A percentile compares a stretch with the other conserved stretches of the same genome.
These are phyloP conservation scores for Brasilioporus rufonigricans DNA, from an alignment of 768 basidiomycete species.

Conservation along the genomic window DNA sequence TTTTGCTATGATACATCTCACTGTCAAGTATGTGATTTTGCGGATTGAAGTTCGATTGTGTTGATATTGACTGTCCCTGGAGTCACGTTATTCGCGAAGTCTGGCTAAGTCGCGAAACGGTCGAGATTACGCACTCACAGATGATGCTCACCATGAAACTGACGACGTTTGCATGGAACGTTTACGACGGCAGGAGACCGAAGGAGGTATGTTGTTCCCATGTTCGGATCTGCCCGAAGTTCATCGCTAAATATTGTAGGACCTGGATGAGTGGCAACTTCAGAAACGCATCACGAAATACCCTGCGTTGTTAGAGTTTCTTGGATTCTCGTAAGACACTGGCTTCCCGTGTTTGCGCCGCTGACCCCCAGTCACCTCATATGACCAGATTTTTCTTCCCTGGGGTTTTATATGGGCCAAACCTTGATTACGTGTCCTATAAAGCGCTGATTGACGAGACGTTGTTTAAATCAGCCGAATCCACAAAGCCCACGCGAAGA, in stretches of 20 bases:
- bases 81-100: slow-evolving; percentile 74
- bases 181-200: slow-evolving; percentile 74
- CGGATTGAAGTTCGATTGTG: neutral
- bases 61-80: neutral
- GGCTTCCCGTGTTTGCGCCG: neutral
- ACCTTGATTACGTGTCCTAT: slow-evolving; percentile 82
- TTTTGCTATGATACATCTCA: slow-evolving; percentile 87
- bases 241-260: slow-evolving; percentile 40
- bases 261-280: slow-evolving; percentile 84
- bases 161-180: slow-evolving; percentile 97
- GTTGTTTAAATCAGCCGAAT: slow-evolving; percentile 59
- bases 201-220: neutral
- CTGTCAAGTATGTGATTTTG: slow-evolving; percentile 66
- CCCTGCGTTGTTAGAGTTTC: slow-evolving; percentile 80
- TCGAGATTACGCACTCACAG: slow-evolving; percentile 89
- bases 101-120: slow-evolving; percentile 65
- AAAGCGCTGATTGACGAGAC: slow-evolving; percentile 71
- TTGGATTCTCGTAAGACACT: slow-evolving; percentile 80
- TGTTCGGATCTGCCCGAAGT: neutral
- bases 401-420: slow-evolving; percentile 89
- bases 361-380: neutral
- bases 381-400: slow-evolving; percentile 87
- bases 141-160: slow-evolving; percentile 99
- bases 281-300: slow-evolving; percentile 63
- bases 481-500: slow-evolving; percentile 41